Percentiles rank a stretch among this genome's conserved stretches.
These are phyloP conservation scores for Paracoccidioides brasiliensis DNA, from an alignment of 2,329 filamentous ascomycete genomes.

Conservation along the genomic window DNA sequence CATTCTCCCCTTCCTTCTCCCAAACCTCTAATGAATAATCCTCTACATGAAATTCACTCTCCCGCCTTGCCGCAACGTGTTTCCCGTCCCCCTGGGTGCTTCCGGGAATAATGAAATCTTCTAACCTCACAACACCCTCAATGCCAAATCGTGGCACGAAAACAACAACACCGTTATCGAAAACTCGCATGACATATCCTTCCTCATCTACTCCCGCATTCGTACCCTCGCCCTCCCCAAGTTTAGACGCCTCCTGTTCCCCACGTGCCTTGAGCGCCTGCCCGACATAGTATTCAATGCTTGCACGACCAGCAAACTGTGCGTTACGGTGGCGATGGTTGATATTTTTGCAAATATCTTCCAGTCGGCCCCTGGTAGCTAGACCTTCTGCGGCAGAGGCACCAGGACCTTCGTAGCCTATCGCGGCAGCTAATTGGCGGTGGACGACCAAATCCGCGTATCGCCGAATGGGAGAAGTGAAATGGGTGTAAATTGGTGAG, in stretches of 20 bases:
- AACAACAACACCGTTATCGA: conserved; percentile 93
- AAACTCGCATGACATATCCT: conserved; percentile 92
- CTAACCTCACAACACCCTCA: conserved; percentile 74
- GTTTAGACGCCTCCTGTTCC: conserved; percentile 25
- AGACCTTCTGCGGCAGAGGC: conserved; percentile 66
- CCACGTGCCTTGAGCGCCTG: conserved; percentile 74
- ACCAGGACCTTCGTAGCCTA: conserved; percentile 57
- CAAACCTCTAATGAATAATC: conserved; percentile 59
- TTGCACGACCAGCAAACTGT: conserved; percentile 85
- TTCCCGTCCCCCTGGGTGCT: conserved; percentile 15
- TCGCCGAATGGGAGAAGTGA: conserved; percentile 90
- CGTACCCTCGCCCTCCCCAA: conserved; percentile 15
- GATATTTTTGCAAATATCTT: conserved; percentile 95
- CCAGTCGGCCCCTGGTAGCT: conserved; percentile 69
- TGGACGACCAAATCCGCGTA: conserved; percentile 96
- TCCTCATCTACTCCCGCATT: conserved; percentile 55
- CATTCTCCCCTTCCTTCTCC: conserved; percentile 41
- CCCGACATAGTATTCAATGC: conserved; percentile 94
- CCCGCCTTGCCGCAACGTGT: conserved; percentile 36
- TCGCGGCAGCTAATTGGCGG: conserved; percentile 85
- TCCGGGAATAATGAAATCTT: conserved; percentile 56
- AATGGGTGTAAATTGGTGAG: conserved; percentile 95
- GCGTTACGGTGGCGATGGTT: conserved; percentile 95
- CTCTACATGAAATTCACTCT: conserved; percentile 73
- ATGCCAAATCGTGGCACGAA: conserved; percentile 94